Evolutionary conservation across 2,329 filamentous ascomycete genomes (phyloP).

Genomic region (Beauveria varroae): DNA sequence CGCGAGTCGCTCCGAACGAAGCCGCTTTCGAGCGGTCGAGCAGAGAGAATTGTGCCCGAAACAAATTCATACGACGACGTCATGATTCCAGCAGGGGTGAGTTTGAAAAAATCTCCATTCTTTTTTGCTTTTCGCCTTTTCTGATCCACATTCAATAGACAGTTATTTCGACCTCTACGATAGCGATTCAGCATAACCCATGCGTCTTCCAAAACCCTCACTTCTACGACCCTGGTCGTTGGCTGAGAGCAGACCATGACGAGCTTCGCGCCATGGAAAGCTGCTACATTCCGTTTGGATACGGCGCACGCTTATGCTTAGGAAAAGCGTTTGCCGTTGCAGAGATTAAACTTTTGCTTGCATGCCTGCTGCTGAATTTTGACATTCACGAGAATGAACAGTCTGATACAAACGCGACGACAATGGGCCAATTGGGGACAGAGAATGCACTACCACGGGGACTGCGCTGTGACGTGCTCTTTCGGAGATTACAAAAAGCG

Average conservation of each 20-base stretch:
- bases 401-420: neutral
- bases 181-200: neutral
- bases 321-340: neutral
- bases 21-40: neutral
- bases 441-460: conserved; percentile 4
- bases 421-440: neutral
- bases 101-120: neutral
- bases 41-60: neutral
- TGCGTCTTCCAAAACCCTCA: conserved; percentile 1
- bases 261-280: conserved; percentile 1
- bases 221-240: conserved; percentile 2
- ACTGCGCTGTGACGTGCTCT: neutral
- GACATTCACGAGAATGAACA: conserved; percentile 3
- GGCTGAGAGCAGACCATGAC: neutral
- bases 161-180: neutral
- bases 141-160: neutral
- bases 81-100: neutral
- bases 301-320: neutral
- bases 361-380: neutral
- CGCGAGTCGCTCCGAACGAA: conserved; percentile 1
- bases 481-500: neutral
- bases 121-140: neutral
- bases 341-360: neutral
- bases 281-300: conserved; percentile 1
- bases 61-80: neutral